Evolutionary conservation across 2,329 filamentous ascomycete species (phyloP).

Genomic region (Rugonectria rugulosa): DNA sequence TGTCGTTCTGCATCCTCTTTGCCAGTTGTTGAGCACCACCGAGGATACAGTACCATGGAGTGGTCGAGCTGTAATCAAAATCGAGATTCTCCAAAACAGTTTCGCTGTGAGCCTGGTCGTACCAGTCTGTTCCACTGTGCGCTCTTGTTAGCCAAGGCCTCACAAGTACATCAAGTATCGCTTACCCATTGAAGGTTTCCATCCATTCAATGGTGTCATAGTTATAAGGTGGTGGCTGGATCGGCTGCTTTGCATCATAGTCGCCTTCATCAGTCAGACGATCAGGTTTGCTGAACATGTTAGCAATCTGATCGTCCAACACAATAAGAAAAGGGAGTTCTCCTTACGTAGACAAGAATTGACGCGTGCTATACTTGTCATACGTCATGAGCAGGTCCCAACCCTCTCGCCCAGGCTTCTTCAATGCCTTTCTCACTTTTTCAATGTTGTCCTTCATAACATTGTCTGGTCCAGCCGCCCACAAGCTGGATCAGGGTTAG

Average conservation of each 20-base stretch:
- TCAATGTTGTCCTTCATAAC: neutral
- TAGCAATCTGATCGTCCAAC: neutral
- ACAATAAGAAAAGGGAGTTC: no score
- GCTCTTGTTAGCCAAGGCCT: neutral
- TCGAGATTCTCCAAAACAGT: slow-evolving; percentile 2
- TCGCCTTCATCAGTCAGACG: neutral
- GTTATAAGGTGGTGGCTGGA: neutral
- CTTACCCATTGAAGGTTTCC: slow-evolving; percentile 3
- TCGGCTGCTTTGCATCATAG: neutral
- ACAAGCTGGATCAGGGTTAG: neutral
- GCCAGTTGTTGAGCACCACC: neutral
- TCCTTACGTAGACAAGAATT: slow-evolving; percentile 11
- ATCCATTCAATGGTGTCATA: slow-evolving; percentile 6
- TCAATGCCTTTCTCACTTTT: neutral
- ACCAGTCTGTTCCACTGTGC: neutral
- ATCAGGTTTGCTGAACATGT: neutral
- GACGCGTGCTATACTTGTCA: slow-evolving; percentile 17
- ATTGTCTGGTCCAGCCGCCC: neutral
- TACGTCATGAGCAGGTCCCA: slow-evolving; percentile 15
- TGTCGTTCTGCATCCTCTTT: neutral
- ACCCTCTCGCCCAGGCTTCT: neutral
- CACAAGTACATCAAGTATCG: no score
- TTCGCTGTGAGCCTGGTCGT: slow-evolving; percentile 4
- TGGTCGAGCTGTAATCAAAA: neutral
- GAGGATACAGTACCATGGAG: slow-evolving; percentile 7